Conservation (phyloP, 2,329 filamentous ascomycete species). For the Penicillium italicum region DNA sequence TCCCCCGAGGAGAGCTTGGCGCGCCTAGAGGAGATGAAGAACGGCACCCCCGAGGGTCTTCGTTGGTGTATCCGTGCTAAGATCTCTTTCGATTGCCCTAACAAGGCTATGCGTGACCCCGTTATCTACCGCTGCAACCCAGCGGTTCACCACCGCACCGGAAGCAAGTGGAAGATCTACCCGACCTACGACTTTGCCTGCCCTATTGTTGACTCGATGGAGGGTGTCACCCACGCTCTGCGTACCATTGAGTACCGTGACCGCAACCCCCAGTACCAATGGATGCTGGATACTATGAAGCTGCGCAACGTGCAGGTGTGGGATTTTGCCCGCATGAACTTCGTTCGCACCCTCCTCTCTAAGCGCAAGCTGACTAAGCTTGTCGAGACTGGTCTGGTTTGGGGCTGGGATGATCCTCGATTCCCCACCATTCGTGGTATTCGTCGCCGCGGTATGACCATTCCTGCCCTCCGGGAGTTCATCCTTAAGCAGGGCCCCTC, state of each 20-base stretch:
- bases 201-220: conserved; percentile 60
- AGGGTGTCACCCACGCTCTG: conserved; percentile 63
- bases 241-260: conserved; percentile 60
- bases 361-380: conserved; percentile 53
- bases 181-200: conserved; percentile 65
- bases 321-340: conserved; percentile 54
- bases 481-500: conserved; percentile 50
- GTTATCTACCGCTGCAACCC: conserved; percentile 95
- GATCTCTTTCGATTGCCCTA: conserved; percentile 84
- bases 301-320: conserved; percentile 48
- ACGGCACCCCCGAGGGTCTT: conserved; percentile 70
- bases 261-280: conserved; percentile 51
- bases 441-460: conserved; percentile 48
- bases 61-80: conserved; percentile 93
- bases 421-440: conserved; percentile 52
- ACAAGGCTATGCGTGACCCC: conserved; percentile 93
- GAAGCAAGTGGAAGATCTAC: conserved; percentile 63
- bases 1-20: conserved; percentile 77
- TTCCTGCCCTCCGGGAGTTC: conserved; percentile 49
- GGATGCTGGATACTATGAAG: conserved; percentile 49
- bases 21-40: conserved; percentile 92
- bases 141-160: conserved; percentile 59
- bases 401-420: conserved; percentile 52
- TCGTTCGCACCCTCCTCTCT: conserved; percentile 49
- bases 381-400: conserved; percentile 47